Evolutionary conservation across 2,329 filamentous ascomycete species (phyloP).

Genomic region (Xylariaceae sp.): DNA sequence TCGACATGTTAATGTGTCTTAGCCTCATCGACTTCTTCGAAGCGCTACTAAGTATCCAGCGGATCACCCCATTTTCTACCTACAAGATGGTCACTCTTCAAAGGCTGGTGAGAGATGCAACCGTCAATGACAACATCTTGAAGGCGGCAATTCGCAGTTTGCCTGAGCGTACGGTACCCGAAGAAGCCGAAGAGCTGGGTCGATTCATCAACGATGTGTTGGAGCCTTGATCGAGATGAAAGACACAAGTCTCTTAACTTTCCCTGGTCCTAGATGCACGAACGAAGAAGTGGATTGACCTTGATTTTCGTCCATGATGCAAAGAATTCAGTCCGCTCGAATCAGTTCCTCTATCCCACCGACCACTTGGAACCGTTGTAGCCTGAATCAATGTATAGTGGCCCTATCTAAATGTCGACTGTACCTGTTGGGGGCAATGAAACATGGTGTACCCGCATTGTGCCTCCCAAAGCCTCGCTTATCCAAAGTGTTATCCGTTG

Average conservation of each 20-base stretch:
- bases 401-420: background rate
- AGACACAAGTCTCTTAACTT: background rate
- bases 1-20: conserved; percentile 54
- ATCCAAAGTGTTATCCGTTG: background rate
- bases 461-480: background rate
- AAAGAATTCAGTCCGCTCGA: conserved; percentile 1
- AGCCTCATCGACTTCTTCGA: conserved; percentile 58
- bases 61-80: conserved; percentile 42
- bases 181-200: conserved; percentile 52
- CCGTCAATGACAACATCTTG: conserved; percentile 43
- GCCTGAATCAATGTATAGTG: conserved; percentile 3
- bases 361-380: conserved; percentile 1
- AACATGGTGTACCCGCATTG: background rate
- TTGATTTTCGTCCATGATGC: conserved; percentile 8
- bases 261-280: background rate
- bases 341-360: conserved; percentile 8
- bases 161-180: conserved; percentile 53
- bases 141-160: conserved; percentile 44
- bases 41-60: conserved; percentile 51
- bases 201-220: conserved; percentile 49
- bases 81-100: conserved; percentile 43
- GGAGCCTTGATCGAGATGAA: conserved; percentile 28
- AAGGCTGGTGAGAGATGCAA: conserved; percentile 47
- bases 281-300: background rate
- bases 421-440: background rate